Evolutionary conservation across 2,329 filamentous ascomycete genomes (phyloP).

Genomic region (Aspergillus vadensis): DNA sequence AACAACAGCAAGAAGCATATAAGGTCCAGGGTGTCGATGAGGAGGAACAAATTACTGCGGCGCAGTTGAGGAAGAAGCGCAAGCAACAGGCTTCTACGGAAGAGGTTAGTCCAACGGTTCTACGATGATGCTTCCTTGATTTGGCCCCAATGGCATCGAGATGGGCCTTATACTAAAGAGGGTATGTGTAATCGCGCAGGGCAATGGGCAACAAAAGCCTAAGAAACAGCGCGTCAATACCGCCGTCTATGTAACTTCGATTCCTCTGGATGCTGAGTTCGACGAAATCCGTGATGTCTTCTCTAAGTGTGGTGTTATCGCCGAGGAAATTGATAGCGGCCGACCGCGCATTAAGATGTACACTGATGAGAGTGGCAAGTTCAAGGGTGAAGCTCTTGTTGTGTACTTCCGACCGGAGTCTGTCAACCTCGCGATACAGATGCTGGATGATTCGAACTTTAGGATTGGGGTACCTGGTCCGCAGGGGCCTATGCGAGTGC

Average conservation of each 20-base stretch:
- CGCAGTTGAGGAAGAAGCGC: conserved; percentile 54
- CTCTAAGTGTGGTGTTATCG: conserved; percentile 86
- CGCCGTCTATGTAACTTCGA: conserved; percentile 86
- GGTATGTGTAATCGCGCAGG: conserved; percentile 17
- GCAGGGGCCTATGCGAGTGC: conserved; percentile 72
- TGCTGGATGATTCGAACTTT: conserved; percentile 66
- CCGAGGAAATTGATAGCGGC: conserved; percentile 88
- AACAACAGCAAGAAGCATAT: conserved; percentile 64
- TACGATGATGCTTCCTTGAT: background rate
- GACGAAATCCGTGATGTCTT: conserved; percentile 84
- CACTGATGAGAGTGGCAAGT: conserved; percentile 73
- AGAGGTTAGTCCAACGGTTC: conserved; percentile 47
- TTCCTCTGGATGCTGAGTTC: conserved; percentile 76
- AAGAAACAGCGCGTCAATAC: conserved; percentile 68
- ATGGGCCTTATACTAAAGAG: background rate
- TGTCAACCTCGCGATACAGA: conserved; percentile 66
- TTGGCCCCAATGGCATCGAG: no score
- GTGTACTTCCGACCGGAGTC: conserved; percentile 95
- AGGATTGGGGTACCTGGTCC: conserved; percentile 60
- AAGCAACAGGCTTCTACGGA: conserved; percentile 55
- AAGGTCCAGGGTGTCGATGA: conserved; percentile 62
- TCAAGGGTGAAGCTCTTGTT: conserved; percentile 91
- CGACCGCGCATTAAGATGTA: conserved; percentile 93
- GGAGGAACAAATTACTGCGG: conserved; percentile 48
- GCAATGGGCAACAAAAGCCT: conserved; percentile 34